Base-by-base conservation (phyloP, 139 green algal genomes). In the Closterium sp. region DNA sequence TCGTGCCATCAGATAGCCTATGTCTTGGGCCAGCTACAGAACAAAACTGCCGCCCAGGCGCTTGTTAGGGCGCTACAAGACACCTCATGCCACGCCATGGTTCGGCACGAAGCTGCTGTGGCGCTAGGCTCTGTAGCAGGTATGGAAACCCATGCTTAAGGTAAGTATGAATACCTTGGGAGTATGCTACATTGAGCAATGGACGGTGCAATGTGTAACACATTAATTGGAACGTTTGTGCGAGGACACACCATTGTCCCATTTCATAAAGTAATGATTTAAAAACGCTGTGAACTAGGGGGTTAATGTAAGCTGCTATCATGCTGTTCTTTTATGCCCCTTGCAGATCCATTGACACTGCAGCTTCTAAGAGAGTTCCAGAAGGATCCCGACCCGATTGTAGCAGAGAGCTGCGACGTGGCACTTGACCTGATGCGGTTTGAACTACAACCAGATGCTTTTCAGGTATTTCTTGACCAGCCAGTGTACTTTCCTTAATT, bases 71-170 rank as follows among this genome's bases (percentile, higher is more conserved):
- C 95, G 84, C 87, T 98, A 33, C 90, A 93, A 85, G 96, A 99
- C 89, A 64, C 55, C 9, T 38, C 33, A 32, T 96, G 99, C 93
- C 96, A 99, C 91, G 94, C 97, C n/a, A 99, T 99, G 98, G 98
- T 99, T 87, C 95, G 98, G 8, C 98, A 99, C 92, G 98, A 99
- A 93, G 98, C 98, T 33, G 98, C 98, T 3, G 98, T 99, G 91
- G 98, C 98, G 2, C 94, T 99, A n/a, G 98, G 88, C 31, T 89
- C 90, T 33, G 91, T 94, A 34, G 92, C 91, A 90, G 81, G 84
- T 92, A n/a, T 87, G 86, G 84, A 90, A 31, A 33, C n/a, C 1
- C 38, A 5, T 5, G 38, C 4, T 6, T 66, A 5, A 1, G 12
- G 38, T 66, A 9, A 10, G 38, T 10, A 19, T 66, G 3, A 66